Evolutionary conservation across 2,329 filamentous ascomycete species (phyloP).

Genomic region (Rutstroemia sp.): DNA sequence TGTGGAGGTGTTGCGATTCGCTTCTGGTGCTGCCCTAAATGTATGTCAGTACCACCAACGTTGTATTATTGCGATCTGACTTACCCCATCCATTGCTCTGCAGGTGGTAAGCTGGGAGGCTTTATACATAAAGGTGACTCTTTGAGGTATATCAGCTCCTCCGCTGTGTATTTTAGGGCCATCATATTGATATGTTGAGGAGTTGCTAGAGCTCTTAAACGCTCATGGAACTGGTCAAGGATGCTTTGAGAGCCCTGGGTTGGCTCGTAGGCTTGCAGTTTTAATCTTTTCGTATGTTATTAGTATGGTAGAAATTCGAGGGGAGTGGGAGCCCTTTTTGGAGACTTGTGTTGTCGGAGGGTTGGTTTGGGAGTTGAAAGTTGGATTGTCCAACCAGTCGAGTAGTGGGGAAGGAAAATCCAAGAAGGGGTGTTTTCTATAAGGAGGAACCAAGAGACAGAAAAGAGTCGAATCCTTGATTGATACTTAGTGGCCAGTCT

Average conservation of each 20-base stretch:
- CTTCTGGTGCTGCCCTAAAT: conserved; percentile 24
- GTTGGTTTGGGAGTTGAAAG: too few species aligned
- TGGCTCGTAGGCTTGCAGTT: neutral
- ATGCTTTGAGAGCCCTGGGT: neutral
- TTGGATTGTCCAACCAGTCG: too few species aligned
- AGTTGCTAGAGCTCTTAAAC: neutral
- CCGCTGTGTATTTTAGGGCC: conserved; percentile 57
- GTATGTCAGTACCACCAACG: conserved; percentile 16
- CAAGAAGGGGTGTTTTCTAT: too few species aligned
- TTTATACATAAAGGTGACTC: conserved; percentile 73
- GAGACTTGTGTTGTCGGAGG: too few species aligned
- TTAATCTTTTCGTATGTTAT: too few species aligned
- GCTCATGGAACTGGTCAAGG: neutral
- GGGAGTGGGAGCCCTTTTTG: too few species aligned
- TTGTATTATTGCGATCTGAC: conserved; percentile 7
- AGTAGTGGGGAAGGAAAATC: too few species aligned
- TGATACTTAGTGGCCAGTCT: too few species aligned
- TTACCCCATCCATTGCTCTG: conserved; percentile 96
- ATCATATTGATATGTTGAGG: conserved; percentile 14
- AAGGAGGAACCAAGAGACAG: too few species aligned
- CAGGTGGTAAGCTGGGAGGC: conserved; percentile 70
- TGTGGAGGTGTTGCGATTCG: conserved; percentile 23
- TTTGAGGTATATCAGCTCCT: conserved; percentile 68
- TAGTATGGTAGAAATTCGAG: too few species aligned
- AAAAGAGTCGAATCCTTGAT: too few species aligned